Percentiles rank a stretch among this genome's conserved stretches.
phyloP scores from a whole-genome alignment of 768 basidiomycete species.

The Peribolospora kevripleyi region DNA sequence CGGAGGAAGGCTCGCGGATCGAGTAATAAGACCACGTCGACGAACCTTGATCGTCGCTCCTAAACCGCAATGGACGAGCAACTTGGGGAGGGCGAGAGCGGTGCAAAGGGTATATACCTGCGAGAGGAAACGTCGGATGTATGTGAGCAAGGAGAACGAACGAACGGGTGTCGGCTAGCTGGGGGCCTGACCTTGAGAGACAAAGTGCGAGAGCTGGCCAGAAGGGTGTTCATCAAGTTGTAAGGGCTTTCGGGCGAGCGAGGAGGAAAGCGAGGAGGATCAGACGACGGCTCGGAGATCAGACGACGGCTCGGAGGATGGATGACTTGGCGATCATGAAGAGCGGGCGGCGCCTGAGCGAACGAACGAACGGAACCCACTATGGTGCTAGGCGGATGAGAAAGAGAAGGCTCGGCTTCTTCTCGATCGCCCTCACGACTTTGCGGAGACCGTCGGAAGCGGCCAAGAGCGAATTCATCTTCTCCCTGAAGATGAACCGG shows the following conservation, averaged over 20 bases:
- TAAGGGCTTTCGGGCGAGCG: conserved; percentile 17
- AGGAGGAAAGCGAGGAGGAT: neutral
- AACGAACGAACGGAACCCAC: conserved; percentile 23
- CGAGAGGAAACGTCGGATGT: too few relatives aligned
- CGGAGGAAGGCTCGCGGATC: too few relatives aligned
- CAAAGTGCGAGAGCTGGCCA: conserved; percentile 64
- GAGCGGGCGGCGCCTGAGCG: too few relatives aligned
- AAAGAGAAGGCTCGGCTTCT: conserved; percentile 64
- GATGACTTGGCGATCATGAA: conserved; percentile 12
- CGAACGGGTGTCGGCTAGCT: too few relatives aligned
- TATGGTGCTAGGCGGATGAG: conserved; percentile 79
- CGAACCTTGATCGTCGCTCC: conserved; percentile 30
- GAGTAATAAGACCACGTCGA: too few relatives aligned
- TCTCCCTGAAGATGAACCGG: conserved; percentile 36
- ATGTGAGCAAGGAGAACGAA: too few relatives aligned
- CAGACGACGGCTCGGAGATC: neutral
- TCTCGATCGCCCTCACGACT: conserved; percentile 65
- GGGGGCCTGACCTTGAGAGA: conserved; percentile 23
- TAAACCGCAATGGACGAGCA: conserved; percentile 1
- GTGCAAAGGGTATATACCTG: conserved; percentile 2
- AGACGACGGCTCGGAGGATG: neutral
- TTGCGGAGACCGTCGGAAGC: conserved; percentile 47
- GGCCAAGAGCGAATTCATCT: conserved; percentile 47
- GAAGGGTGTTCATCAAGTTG: conserved; percentile 84
- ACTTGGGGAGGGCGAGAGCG: conserved; percentile 1